A percentile compares a stretch with the other conserved stretches of the same genome.
Evolutionary conservation across 2,329 filamentous ascomycete genomes (phyloP).

Genomic region (Aspergillus ochraceoroseus): DNA sequence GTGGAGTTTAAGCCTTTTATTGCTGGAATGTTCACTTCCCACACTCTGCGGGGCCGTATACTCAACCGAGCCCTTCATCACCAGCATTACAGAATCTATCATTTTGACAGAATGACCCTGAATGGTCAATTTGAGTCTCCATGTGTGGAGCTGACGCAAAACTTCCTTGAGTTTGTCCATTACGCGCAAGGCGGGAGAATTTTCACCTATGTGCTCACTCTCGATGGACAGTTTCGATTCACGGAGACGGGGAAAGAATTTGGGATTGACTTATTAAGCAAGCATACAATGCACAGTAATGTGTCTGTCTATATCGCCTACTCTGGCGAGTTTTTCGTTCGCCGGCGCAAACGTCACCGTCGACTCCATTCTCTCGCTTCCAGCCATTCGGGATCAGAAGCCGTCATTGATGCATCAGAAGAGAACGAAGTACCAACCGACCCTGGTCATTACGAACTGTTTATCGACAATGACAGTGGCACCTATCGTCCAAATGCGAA

Average conservation of each 20-base stretch:
- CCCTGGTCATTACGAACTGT: slow-evolving; percentile 66
- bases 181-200: slow-evolving; percentile 80
- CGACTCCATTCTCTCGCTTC: slow-evolving; percentile 30
- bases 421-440: slow-evolving; percentile 50
- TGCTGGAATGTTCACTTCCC: slow-evolving; percentile 76
- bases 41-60: slow-evolving; percentile 71
- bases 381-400: slow-evolving; percentile 33
- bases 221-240: slow-evolving; percentile 82
- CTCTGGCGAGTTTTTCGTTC: slow-evolving; percentile 88
- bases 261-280: slow-evolving; percentile 84
- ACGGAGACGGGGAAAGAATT: slow-evolving; percentile 96
- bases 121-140: slow-evolving; percentile 64
- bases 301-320: slow-evolving; percentile 88
- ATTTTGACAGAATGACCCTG: slow-evolving; percentile 71
- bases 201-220: slow-evolving; percentile 86
- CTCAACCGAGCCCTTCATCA: slow-evolving; percentile 83
- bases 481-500: slow-evolving; percentile 85
- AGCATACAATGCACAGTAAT: slow-evolving; percentile 96
- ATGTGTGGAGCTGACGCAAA: slow-evolving; percentile 64
- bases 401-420: slow-evolving; percentile 28
- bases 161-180: slow-evolving; percentile 81
- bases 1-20: slow-evolving; percentile 92
- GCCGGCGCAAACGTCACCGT: slow-evolving; percentile 55
- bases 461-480: slow-evolving; percentile 93
- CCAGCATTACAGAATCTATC: slow-evolving; percentile 84